phyloP scores from a whole-genome alignment of 306 rosid species.

The Dryas alaskensis region DNA sequence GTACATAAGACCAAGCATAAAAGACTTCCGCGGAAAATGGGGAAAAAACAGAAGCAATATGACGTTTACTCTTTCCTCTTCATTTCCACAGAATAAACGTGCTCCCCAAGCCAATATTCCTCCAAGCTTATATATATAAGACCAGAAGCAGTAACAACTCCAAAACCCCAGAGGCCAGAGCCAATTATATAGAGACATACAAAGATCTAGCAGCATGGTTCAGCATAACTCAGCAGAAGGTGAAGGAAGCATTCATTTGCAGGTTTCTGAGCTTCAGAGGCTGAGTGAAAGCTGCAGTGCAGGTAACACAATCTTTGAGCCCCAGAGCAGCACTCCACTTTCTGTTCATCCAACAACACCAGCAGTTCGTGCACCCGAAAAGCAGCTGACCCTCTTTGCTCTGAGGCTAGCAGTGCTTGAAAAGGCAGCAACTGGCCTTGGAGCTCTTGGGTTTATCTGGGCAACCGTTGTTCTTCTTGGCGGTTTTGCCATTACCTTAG shows the following conservation, averaged over 20 bases:
- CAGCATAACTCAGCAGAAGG: slow-evolving; percentile 32
- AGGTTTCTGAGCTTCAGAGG: slow-evolving; percentile 40
- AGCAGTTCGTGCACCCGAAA: slow-evolving; percentile 60
- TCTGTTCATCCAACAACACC: slow-evolving; percentile 24
- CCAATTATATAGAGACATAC: background rate
- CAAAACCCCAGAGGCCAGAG: background rate
- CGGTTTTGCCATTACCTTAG: slow-evolving; percentile 80
- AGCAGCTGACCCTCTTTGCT: slow-evolving; percentile 83
- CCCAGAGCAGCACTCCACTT: slow-evolving; percentile 27
- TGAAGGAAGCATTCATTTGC: slow-evolving; percentile 45
- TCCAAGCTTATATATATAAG: slow-evolving; percentile 18
- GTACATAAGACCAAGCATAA: slow-evolving; percentile 10
- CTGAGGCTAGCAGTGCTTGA: slow-evolving; percentile 86
- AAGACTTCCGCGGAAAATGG: slow-evolving; percentile 31
- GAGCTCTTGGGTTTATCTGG: slow-evolving; percentile 93
- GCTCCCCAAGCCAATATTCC: slow-evolving; percentile 45
- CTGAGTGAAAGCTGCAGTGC: slow-evolving; percentile 46
- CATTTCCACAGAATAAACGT: slow-evolving; percentile 41
- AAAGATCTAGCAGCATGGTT: slow-evolving; percentile 36
- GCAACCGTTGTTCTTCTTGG: slow-evolving; percentile 92
- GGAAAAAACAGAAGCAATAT: slow-evolving; percentile 35
- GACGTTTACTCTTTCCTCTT: slow-evolving; percentile 42
- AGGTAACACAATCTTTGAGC: slow-evolving; percentile 53
- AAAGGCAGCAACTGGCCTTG: slow-evolving; percentile 79
- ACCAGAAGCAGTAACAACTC: background rate